These are phyloP conservation scores for Coniochaeta prunicola DNA, from an alignment of 2,329 filamentous ascomycete genomes.

Conservation along the genomic window DNA sequence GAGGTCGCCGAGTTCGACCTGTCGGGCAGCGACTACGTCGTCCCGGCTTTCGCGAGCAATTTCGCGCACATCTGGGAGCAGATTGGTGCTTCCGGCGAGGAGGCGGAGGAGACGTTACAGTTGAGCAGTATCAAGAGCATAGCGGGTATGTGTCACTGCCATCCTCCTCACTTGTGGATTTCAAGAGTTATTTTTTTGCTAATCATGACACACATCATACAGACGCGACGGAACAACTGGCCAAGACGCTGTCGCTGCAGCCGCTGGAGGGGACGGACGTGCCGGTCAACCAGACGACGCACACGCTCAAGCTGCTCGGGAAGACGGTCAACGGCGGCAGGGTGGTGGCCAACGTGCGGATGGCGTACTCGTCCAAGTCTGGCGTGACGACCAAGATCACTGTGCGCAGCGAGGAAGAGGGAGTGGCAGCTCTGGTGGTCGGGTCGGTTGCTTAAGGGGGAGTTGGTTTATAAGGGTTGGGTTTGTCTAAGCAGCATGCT, in stretches of 20 bases:
- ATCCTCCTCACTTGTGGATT: background rate
- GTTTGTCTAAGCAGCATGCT: background rate
- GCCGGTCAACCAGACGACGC: conserved; percentile 78
- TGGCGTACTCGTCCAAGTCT: conserved; percentile 88
- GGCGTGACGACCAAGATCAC: conserved; percentile 96
- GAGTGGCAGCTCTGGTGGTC: conserved; percentile 76
- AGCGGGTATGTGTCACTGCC: conserved; percentile 60
- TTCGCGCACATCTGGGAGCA: conserved; percentile 97
- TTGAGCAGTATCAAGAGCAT: conserved; percentile 86
- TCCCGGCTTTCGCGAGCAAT: conserved; percentile 88
- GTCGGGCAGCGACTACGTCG: conserved; percentile 84
- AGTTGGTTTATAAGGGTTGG: conserved; percentile 7
- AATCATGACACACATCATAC: conserved; percentile 8
- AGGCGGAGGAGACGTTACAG: conserved; percentile 86
- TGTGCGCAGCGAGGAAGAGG: conserved; percentile 86
- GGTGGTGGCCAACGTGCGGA: conserved; percentile 79
- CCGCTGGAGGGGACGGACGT: conserved; percentile 92
- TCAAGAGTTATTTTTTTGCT: background rate
- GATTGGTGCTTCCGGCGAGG: conserved; percentile 79
- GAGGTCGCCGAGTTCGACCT: conserved; percentile 92
- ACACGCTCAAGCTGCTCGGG: conserved; percentile 91
- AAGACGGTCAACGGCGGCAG: conserved; percentile 89
- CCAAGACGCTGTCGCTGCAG: conserved; percentile 81
- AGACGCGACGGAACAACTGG: conserved; percentile 90
- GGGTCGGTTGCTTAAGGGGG: conserved; percentile 66